Base-by-base conservation (phyloP, 306 rosid species). In the Leucaena leucocephala region DNA sequence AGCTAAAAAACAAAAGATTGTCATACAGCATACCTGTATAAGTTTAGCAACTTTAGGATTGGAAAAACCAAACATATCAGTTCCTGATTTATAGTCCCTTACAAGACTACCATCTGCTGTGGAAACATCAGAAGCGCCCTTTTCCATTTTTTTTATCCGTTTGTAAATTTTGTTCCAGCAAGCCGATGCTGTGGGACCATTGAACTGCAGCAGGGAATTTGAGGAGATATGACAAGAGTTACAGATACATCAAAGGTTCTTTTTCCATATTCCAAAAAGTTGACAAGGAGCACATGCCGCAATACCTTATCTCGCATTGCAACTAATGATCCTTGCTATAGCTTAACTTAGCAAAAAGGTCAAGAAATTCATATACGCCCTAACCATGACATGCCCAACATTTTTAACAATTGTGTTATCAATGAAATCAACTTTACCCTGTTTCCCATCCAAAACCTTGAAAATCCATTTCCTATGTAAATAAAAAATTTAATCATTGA, bases 21-120 rank as follows among this genome's bases (percentile, higher is more conserved):
- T 40, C 59, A 36, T 62, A 81, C 38, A 81, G 36, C 77, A 67
- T 79, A 94, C 98, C 98, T 84, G 79, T 71, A 95, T 86, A 69
- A 91, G 97, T 87, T 92, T 92, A 82, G 84, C 84, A 66, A 95
- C 97, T 82, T 88, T 86, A 45, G 96, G 90, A 83, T 81, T 86
- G 76, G 94, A 91, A 90, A 95, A 92, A 46, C 98, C 98, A 75
- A 95, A 95, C 98, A 95, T 95, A 67, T 91, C 86, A 75, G 98
- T 86, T 46, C 98, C 98, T 46, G 98, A 87, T 79, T 86, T 87
- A 66, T 77, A 86, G 67, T 81, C 81, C 74, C 73, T 80, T 80
- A 83, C 96, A 35, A 65, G 61, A 76, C 80, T 84, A 71, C 76
- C 76, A 45, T 87, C 91, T 49, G 88, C 85, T 80, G 73, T 76